Conservation (phyloP, 163 green algal species). For the Scenedesmus sp. region DNA sequence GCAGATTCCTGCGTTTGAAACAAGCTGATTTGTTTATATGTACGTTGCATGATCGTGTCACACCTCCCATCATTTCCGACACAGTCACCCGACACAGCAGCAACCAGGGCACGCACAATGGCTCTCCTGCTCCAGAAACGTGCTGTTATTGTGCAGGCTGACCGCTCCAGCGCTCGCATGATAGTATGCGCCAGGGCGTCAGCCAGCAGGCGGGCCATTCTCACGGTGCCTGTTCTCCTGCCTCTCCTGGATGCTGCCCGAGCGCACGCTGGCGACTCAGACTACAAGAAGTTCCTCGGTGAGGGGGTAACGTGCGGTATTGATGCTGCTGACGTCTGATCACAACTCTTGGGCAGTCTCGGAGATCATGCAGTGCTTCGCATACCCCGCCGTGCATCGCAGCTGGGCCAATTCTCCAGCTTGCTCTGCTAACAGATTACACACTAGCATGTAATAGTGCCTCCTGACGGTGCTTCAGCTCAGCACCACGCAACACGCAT, state of each 20-base stretch:
- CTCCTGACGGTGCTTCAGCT: too few species aligned
- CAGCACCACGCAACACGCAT: too few species aligned
- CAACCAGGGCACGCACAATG: neutral
- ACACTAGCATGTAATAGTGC: neutral
- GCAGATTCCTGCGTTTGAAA: too few species aligned
- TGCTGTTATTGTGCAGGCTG: neutral
- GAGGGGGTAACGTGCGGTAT: neutral
- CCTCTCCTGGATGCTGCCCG: neutral
- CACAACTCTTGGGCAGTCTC: neutral
- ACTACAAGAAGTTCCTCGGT: constrained; percentile 47
- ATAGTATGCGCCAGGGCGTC: neutral
- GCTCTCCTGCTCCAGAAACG: neutral
- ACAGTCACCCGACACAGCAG: neutral
- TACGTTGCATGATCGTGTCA: too few species aligned
- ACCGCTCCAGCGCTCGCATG: neutral
- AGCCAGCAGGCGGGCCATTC: constrained; percentile 5
- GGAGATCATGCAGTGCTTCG: neutral
- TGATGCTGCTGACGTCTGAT: neutral
- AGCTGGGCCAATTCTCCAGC: neutral
- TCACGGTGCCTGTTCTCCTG: neutral
- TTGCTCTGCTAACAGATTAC: neutral
- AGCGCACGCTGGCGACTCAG: neutral
- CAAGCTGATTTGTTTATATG: neutral
- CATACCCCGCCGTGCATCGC: neutral
- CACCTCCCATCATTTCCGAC: neutral